Evolutionary conservation across 495 filamentous ascomycete species (phyloP), one percentile per base, ranked within the genome.

Genomic region (Daldinia childiae): DNA sequence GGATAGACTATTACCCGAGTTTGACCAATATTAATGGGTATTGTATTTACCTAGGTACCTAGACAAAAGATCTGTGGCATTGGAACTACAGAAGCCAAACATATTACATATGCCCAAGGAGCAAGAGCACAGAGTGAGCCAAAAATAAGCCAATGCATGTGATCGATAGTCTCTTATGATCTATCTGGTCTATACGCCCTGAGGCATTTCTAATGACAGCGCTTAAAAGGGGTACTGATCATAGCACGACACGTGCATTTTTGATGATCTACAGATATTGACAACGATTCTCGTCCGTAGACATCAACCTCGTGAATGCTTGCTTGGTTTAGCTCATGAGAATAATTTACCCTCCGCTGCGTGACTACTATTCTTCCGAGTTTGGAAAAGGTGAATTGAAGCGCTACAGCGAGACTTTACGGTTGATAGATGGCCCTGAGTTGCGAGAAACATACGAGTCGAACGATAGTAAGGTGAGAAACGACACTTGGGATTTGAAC

Each of bases 101-200:
- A 45, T 45, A 45, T 45, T 45, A 2, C 17, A 24, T 48, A 48
- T 21, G 21, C 3, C n/a, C 14, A 24, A 4, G n/a, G 21, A 45
- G 19, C 5, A 11, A 48, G 43, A 24, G 9, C 43, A 17, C n/a
- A 24, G 9, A 14, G 8, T 12, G 34, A 14, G 0, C 34, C 14
- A 19, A 24, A 48, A 48, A 21, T 48, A 48, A 24, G 21, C 7
- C 12, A 36, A 27, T 60, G 15, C 56, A 24, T 61, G 34, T 51
- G 41, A 30, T 65, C 36, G 58, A 62, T 52, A 36, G n/a, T 52
- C 19, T 69, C 24, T 48, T 63, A 69, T 63, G 43, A 66, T 73
- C 62, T 73, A 69, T 69, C 56, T 69, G 41, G 61, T 62, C 70
- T 73, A 69, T 54, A 43, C 55, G 34, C 41, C 62, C 54, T 39